phyloP scores from a whole-genome alignment of 495 filamentous ascomycete genomes.

The Neurospora sp. region DNA sequence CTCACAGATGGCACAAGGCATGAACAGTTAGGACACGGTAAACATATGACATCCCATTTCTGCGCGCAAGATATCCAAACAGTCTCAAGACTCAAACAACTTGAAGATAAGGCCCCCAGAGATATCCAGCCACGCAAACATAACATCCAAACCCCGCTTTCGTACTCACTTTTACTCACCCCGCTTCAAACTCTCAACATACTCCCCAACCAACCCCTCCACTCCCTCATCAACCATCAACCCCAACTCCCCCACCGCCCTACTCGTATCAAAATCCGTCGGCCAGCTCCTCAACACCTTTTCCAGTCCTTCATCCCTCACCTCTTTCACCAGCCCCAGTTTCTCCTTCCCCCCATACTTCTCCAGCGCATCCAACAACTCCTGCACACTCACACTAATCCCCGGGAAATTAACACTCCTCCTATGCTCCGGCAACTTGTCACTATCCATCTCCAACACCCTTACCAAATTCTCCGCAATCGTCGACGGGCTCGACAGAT shows the following conservation, averaged over 20 bases:
- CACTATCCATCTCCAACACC: conserved; percentile 46
- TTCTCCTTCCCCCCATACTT: conserved; percentile 60
- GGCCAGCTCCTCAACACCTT: conserved; percentile 68
- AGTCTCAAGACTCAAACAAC: no score
- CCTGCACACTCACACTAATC: conserved; percentile 56
- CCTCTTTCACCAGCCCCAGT: conserved; percentile 52
- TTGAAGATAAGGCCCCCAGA: neutral
- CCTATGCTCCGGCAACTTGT: conserved; percentile 43
- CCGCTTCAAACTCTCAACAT: conserved; percentile 27
- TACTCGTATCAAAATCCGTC: conserved; percentile 50
- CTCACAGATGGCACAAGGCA: neutral
- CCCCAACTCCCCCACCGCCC: conserved; percentile 44
- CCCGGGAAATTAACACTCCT: conserved; percentile 67
- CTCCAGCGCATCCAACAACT: conserved; percentile 65
- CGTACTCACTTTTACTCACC: neutral
- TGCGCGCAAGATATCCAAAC: neutral
- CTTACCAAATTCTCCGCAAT: conserved; percentile 62
- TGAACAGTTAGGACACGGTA: accelerated
- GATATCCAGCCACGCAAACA: neutral
- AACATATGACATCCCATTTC: neutral
- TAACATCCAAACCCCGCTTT: no score
- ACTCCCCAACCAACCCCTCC: conserved; percentile 28
- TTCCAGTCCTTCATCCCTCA: conserved; percentile 54
- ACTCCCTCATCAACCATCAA: conserved; percentile 42
- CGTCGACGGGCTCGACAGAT: conserved; percentile 57